Evolutionary conservation across 2,329 filamentous ascomycete genomes (phyloP).

Genomic region (Talaromyces sp.): DNA sequence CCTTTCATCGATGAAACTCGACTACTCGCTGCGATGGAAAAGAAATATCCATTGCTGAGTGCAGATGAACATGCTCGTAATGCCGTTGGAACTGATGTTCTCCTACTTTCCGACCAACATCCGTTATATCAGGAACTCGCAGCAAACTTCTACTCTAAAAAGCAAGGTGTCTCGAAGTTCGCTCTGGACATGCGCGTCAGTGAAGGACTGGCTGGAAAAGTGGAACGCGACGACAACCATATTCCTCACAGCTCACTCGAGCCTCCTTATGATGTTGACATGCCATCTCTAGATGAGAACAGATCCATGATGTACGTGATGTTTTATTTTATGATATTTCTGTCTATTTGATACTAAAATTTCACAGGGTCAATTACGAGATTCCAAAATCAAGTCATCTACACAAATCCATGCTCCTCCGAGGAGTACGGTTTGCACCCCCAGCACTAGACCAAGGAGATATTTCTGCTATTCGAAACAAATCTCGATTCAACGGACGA

Average conservation of each 20-base stretch:
- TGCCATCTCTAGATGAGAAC: conserved; percentile 79
- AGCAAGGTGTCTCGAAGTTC: conserved; percentile 63
- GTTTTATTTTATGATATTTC: background rate
- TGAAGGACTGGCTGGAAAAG: conserved; percentile 72
- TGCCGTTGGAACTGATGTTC: conserved; percentile 70
- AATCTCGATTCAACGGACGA: conserved; percentile 57
- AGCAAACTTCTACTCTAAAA: conserved; percentile 87
- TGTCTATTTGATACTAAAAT: background rate
- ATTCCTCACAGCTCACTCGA: conserved; percentile 77
- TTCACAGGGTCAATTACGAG: conserved; percentile 72
- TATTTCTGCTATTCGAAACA: conserved; percentile 67
- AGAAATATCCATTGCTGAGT: conserved; percentile 75
- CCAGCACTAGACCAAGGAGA: conserved; percentile 73
- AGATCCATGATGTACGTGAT: conserved; percentile 72
- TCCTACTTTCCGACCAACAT: conserved; percentile 81
- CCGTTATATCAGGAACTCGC: conserved; percentile 82
- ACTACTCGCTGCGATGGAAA: conserved; percentile 74
- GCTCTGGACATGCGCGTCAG: conserved; percentile 72
- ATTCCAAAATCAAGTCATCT: conserved; percentile 68
- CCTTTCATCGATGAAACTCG: conserved; percentile 95
- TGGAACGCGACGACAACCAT: conserved; percentile 79
- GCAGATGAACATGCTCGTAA: conserved; percentile 77
- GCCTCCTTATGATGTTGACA: conserved; percentile 70
- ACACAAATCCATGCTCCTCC: conserved; percentile 92
- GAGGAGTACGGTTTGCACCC: conserved; percentile 70